Conservation (phyloP, 306 rosid species). For the Corylus heterophylla region DNA sequence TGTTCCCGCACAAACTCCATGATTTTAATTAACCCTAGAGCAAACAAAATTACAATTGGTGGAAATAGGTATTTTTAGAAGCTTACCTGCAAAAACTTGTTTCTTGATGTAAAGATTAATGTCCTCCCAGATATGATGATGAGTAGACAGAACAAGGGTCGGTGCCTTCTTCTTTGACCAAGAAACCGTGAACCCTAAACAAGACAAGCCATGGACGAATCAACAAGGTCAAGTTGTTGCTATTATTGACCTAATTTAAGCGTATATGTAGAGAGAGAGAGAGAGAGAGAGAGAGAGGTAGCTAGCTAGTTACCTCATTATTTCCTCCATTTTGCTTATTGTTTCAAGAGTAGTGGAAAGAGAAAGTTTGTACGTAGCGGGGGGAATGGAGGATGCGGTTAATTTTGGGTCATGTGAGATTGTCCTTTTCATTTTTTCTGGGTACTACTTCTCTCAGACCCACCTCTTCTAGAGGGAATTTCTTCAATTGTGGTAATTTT, state of each 20-base stretch:
- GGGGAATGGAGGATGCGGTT: slow-evolving; percentile 60
- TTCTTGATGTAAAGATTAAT: slow-evolving; percentile 22
- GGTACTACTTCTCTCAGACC: slow-evolving; percentile 27
- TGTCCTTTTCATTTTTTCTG: slow-evolving; percentile 53
- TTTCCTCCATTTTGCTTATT: not conserved
- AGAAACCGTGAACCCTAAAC: slow-evolving; percentile 56
- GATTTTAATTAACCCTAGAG: not conserved
- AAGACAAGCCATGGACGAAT: slow-evolving; percentile 29
- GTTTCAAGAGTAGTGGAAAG: not conserved
- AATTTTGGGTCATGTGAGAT: slow-evolving; percentile 64
- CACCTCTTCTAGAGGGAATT: not conserved
- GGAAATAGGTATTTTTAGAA: too few species aligned
- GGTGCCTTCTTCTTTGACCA: slow-evolving; percentile 67
- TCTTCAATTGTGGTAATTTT: not conserved
- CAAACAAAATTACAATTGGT: too few species aligned
- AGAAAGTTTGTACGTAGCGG: slow-evolving; percentile 56
- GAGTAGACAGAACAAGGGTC: slow-evolving; percentile 7
- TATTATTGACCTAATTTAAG: slow-evolving; percentile 44
- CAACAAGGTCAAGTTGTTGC: slow-evolving; percentile 27
- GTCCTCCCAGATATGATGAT: slow-evolving; percentile 28
- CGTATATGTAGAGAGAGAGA: too few species aligned
- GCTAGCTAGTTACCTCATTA: too few species aligned
- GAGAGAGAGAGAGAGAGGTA: too few species aligned
- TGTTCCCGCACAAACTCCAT: slow-evolving; percentile 39
- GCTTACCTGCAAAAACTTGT: slow-evolving; percentile 26